phyloP scores from a whole-genome alignment of 768 basidiomycete species.

The Tricholoma sp. region DNA sequence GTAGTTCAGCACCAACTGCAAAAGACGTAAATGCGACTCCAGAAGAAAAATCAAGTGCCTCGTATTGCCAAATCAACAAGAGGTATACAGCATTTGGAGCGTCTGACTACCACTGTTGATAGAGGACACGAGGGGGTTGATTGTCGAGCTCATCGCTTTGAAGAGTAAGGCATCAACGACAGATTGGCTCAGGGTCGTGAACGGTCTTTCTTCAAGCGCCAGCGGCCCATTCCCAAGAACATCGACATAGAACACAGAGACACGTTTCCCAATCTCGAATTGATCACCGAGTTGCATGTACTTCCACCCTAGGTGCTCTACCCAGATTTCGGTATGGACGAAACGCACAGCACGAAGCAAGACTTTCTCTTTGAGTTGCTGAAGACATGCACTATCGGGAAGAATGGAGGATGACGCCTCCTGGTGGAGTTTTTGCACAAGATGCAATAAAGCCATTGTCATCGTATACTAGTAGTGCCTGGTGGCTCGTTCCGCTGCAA shows the following conservation, averaged over 20 bases:
- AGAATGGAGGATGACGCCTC: slow-evolving; percentile 62
- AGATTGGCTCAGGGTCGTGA: slow-evolving; percentile 53
- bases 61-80: slow-evolving; percentile 67
- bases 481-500: slow-evolving; percentile 64
- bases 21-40: slow-evolving; percentile 59
- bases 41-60: slow-evolving; percentile 64
- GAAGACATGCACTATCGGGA: slow-evolving; percentile 54
- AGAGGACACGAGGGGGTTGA: slow-evolving; percentile 72
- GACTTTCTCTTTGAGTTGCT: slow-evolving; percentile 79
- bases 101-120: slow-evolving; percentile 60
- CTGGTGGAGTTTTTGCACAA: slow-evolving; percentile 70
- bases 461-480: slow-evolving; percentile 81
- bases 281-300: slow-evolving; percentile 77
- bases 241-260: slow-evolving; percentile 61
- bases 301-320: slow-evolving; percentile 81
- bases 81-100: slow-evolving; percentile 51
- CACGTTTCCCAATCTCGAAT: slow-evolving; percentile 73
- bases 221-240: slow-evolving; percentile 63
- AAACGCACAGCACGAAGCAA: slow-evolving; percentile 72
- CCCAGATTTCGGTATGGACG: slow-evolving; percentile 86
- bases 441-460: slow-evolving; percentile 72
- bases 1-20: slow-evolving; percentile 56
- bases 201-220: slow-evolving; percentile 48
- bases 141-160: slow-evolving; percentile 73
- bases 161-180: slow-evolving; percentile 69